A percentile compares a stretch with the other conserved stretches of the same genome.
Conservation (phyloP, 306 rosid genomes). For the Cotoneaster glaucophyllus region DNA sequence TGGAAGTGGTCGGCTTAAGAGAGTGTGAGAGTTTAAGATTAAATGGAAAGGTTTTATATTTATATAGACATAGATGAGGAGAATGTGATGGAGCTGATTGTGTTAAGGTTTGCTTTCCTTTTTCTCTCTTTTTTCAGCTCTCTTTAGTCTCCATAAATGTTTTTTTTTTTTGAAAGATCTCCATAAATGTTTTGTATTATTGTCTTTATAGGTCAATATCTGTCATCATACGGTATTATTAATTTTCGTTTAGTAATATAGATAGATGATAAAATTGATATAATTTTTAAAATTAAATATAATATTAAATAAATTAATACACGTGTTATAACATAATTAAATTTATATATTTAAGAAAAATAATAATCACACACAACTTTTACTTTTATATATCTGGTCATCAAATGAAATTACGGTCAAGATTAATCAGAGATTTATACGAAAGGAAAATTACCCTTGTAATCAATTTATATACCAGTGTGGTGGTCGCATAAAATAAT, state of each 20-base stretch:
- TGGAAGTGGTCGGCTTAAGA: conserved; percentile 26
- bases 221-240: too few species aligned
- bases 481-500: not conserved
- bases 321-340: too few species aligned
- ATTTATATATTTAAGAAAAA: too few species aligned
- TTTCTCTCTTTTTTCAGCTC: not conserved
- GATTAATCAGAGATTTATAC: not conserved
- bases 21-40: conserved; percentile 11
- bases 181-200: not conserved
- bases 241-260: too few species aligned
- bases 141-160: not conserved
- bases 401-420: not conserved
- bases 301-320: too few species aligned
- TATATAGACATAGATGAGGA: not conserved
- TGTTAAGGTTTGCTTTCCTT: not conserved
- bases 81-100: not conserved
- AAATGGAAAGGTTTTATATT: not conserved
- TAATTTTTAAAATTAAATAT: too few species aligned
- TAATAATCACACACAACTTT: too few species aligned
- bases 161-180: too few species aligned
- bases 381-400: accelerated
- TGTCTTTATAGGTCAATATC: not conserved
- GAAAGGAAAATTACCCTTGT: too few species aligned
- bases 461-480: too few species aligned
- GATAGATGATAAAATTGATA: too few species aligned